Evolutionary conservation across 148 eudicot genomes (phyloP).

Genomic region (Spergularia marina): DNA sequence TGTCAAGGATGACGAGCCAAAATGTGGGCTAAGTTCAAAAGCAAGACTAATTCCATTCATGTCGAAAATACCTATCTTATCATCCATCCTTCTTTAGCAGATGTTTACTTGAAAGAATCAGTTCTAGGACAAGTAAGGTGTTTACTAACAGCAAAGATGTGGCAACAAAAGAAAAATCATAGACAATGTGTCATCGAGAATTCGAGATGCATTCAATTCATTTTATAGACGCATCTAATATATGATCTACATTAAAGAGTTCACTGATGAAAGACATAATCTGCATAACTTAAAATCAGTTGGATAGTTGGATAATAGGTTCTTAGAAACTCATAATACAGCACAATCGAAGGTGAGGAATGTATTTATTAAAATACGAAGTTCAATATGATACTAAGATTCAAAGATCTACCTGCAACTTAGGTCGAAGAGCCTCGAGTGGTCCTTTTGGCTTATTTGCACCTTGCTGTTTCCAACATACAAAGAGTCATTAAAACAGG

Average conservation of each 20-base stretch:
- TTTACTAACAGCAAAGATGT: not conserved
- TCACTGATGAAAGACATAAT: not conserved
- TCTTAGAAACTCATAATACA: not conserved
- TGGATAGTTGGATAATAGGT: not conserved
- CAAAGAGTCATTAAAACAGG: slow-evolving; percentile 5
- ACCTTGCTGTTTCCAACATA: slow-evolving; percentile 67
- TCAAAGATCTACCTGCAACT: slow-evolving; percentile 61
- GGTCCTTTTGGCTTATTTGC: slow-evolving; percentile 92
- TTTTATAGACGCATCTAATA: not conserved
- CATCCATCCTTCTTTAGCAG: not conserved
- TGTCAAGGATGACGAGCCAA: not conserved
- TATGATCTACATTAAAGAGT: not conserved
- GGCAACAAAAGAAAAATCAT: not conserved
- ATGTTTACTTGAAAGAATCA: not conserved
- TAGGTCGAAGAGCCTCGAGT: slow-evolving; percentile 92
- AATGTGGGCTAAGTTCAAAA: not conserved
- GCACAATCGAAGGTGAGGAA: not conserved
- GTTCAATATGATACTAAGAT: not conserved
- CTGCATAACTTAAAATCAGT: not conserved
- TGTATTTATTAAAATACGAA: not conserved
- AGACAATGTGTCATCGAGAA: not conserved
- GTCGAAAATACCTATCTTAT: not conserved
- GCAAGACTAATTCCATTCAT: not conserved
- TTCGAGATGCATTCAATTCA: not conserved
- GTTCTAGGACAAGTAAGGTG: not conserved